Percentiles rank a stretch among this genome's conserved stretches.
These are phyloP conservation scores for Ogataea nitratoaversa DNA, from an alignment of 805 yeast species.

Conservation along the genomic window DNA sequence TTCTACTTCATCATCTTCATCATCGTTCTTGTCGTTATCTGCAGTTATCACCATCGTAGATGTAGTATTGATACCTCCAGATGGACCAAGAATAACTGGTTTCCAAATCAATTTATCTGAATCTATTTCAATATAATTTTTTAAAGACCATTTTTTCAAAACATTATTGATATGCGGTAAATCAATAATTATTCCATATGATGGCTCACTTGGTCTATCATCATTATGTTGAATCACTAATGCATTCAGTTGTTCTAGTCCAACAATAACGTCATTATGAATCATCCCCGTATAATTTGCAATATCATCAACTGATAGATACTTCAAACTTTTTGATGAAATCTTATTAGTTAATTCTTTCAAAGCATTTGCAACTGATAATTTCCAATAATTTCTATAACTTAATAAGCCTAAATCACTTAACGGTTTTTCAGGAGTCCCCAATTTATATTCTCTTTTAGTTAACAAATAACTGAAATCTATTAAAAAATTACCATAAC, in stretches of 20 bases:
- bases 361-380: conserved; percentile 52
- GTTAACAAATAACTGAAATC: conserved; percentile 84
- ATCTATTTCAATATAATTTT: conserved; percentile 48
- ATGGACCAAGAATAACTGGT: conserved; percentile 78
- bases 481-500: conserved; percentile 84
- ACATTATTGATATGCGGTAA: conserved; percentile 37
- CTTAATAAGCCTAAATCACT: conserved; percentile 82
- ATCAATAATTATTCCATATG: conserved; percentile 53
- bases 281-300: conserved; percentile 79
- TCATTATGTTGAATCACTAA: conserved; percentile 35
- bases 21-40: conserved; percentile 3
- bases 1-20: conserved; percentile 6
- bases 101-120: conserved; percentile 66
- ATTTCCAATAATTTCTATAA: conserved; percentile 84
- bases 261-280: conserved; percentile 80
- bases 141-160: conserved; percentile 49
- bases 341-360: conserved; percentile 8
- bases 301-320: conserved; percentile 54
- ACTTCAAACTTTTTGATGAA: conserved; percentile 2
- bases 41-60: conserved; percentile 36
- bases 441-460: conserved; percentile 68
- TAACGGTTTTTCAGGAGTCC: conserved; percentile 94
- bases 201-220: neutral
- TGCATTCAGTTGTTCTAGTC: conserved; percentile 71
- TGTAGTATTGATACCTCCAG: conserved; percentile 75